Evolutionary conservation across 345 rosid species (phyloP), one percentile per base, ranked within the genome.

Genomic region (Syzygium oleosum): DNA sequence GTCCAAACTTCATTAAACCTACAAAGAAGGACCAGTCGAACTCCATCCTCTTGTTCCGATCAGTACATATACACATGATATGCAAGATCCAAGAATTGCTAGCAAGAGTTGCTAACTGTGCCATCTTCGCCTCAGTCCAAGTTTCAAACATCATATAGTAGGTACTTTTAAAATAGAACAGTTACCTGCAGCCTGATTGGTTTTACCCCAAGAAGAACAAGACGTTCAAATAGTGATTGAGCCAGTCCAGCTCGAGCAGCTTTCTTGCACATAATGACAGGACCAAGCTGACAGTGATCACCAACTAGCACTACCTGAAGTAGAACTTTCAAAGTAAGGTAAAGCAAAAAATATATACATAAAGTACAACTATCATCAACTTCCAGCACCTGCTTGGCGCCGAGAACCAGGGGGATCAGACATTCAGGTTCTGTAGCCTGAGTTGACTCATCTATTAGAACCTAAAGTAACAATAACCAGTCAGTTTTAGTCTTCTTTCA

Each of bases 201-300:
- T 91, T 98, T 98, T 59, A 97, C 94, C 89, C 99, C 99, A 92
- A 98, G 99, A 85, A 94, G 87, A 91, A 98, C 98, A 87, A 98
- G 97, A 56, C 99, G 98, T 85, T 98, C 99, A 94, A 98, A 98
- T 53, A 98, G 95, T 73, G 99, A 98, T 89, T 98, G 99, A 13
- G 99, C 98, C 87, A 98, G 89, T 85, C 99, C 99, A 92, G 99
- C 99, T 88, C 99, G 98, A 89, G 99, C 99, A 43, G 99, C 99
- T 96, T 98, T 98, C 91, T 98, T 98, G 96, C 99, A 98, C 99
- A 98, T 98, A 52, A 98, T 97, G 87, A 98, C 99, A 6, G 99
- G 99, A 88, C 99, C 99, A 89, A 98, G 99, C 90, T 98, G 99
- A 92, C 99, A 98, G 91, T 98, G 99, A 90, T 98, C 99, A 90